Conservation (phyloP, 805 yeast species). For the Candida insectorum region DNA sequence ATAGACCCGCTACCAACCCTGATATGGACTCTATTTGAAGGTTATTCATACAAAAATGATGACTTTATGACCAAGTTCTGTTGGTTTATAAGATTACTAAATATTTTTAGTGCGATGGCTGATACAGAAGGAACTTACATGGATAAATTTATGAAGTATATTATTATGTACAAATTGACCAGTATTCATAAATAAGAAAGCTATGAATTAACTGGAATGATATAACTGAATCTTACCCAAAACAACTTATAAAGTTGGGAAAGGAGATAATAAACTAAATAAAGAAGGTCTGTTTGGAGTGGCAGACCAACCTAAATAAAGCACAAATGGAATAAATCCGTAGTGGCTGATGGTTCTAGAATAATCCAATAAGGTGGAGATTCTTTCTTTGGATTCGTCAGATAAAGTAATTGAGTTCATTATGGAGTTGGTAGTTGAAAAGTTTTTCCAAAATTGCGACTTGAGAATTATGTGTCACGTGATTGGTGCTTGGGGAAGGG, state of each 20-base stretch:
- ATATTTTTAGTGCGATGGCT: too few relatives aligned
- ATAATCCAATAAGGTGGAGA: constrained; percentile 74
- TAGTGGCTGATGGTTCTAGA: constrained; percentile 89
- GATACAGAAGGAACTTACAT: too few relatives aligned
- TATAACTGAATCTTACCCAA: too few relatives aligned
- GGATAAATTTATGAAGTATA: too few relatives aligned
- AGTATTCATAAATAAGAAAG: too few relatives aligned
- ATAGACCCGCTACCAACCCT: constrained; percentile 78
- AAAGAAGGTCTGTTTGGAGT: constrained; percentile 82
- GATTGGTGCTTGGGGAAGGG: too few relatives aligned
- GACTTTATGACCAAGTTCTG: too few relatives aligned
- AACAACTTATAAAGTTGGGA: constrained; percentile 75
- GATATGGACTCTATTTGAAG: constrained; percentile 50
- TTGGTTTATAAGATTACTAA: too few relatives aligned
- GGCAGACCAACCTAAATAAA: constrained; percentile 73
- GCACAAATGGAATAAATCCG: constrained; percentile 94
- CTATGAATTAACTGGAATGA: too few relatives aligned
- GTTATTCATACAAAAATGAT: too few relatives aligned
- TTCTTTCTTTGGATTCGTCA: constrained; percentile 71
- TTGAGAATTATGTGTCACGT: too few relatives aligned
- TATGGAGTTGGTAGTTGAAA: constrained; percentile 4
- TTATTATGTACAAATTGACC: too few relatives aligned
- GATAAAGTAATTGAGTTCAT: constrained; percentile 36
- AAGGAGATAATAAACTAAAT: constrained; percentile 71
- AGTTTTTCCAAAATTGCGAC: constrained; percentile 5